Evolutionary conservation across 768 basidiomycete species (phyloP).

Genomic region (Phanerodontia chrysosporium): DNA sequence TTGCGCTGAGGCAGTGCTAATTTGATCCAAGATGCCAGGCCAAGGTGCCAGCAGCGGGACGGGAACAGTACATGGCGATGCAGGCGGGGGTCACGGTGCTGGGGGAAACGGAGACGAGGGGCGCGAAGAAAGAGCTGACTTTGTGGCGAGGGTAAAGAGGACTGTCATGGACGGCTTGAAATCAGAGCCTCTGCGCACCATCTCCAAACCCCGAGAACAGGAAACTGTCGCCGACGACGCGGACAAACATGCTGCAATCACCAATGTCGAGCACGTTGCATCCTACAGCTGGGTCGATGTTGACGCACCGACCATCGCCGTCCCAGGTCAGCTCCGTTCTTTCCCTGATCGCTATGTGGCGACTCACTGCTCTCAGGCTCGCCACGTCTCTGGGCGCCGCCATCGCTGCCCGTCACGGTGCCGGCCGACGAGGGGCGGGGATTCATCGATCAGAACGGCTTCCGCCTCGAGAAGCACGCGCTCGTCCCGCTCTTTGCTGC

Average conservation of each 20-base stretch:
- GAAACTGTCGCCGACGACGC: not conserved
- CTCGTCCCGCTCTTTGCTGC: conserved; percentile 58
- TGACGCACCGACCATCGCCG: conserved; percentile 22
- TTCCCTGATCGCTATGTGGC: not conserved
- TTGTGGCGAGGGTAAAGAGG: not conserved
- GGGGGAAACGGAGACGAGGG: not conserved
- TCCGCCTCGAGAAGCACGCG: conserved; percentile 32
- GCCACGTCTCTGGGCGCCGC: conserved; percentile 51
- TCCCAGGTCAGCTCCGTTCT: conserved; percentile 22
- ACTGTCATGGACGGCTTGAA: not conserved
- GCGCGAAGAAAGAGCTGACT: too few relatives aligned
- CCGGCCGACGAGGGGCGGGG: conserved; percentile 46
- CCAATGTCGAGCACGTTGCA: conserved; percentile 22
- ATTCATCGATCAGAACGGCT: conserved; percentile 57
- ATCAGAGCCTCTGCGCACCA: not conserved
- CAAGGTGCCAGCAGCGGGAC: too few relatives aligned
- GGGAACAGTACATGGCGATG: too few relatives aligned
- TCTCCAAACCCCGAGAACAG: not conserved
- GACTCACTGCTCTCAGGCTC: conserved; percentile 37
- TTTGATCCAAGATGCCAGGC: too few relatives aligned
- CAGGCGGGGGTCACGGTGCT: not conserved
- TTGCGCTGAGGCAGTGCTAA: too few relatives aligned
- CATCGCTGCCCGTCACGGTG: conserved; percentile 45
- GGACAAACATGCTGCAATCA: not conserved
- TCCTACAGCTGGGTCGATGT: conserved; percentile 28